Percentiles rank a stretch among this genome's conserved stretches.
phyloP scores from a whole-genome alignment of 2,329 filamentous ascomycete genomes.

The Stachybotrys echinatus region DNA sequence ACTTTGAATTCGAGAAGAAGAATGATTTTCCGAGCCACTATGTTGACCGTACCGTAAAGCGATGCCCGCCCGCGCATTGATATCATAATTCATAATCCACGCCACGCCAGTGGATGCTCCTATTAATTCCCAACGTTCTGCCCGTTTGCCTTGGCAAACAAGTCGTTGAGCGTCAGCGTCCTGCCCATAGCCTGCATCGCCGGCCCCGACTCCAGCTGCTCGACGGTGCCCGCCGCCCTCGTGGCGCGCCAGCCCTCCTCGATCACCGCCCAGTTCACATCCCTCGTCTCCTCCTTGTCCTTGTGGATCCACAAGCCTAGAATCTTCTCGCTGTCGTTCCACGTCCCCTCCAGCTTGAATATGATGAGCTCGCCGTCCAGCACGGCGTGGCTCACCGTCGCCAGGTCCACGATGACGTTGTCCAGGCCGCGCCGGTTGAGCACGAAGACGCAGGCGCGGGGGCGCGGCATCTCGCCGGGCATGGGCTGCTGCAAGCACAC shows the following conservation, averaged over 20 bases:
- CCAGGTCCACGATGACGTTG: slow-evolving; percentile 65
- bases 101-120: background rate
- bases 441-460: slow-evolving; percentile 59
- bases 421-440: slow-evolving; percentile 67
- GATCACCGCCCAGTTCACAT: slow-evolving; percentile 35
- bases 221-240: slow-evolving; percentile 20
- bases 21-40: too few relatives aligned
- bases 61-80: background rate
- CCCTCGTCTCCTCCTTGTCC: slow-evolving; percentile 38
- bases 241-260: slow-evolving; percentile 36
- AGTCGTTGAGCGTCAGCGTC: slow-evolving; percentile 37
- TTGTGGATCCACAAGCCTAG: slow-evolving; percentile 53
- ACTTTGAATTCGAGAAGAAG: too few relatives aligned
- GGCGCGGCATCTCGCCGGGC: slow-evolving; percentile 25
- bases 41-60: too few relatives aligned
- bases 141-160: slow-evolving; percentile 32
- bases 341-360: slow-evolving; percentile 32
- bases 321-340: slow-evolving; percentile 32
- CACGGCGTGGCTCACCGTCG: slow-evolving; percentile 57
- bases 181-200: slow-evolving; percentile 39
- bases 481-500: slow-evolving; percentile 62
- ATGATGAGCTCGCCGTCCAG: slow-evolving; percentile 52
- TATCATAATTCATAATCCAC: background rate
- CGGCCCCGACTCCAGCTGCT: slow-evolving; percentile 28
- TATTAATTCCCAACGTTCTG: background rate